Evolutionary conservation across 2,329 filamentous ascomycete species (phyloP).

Genomic region (Shiraia sp.): DNA sequence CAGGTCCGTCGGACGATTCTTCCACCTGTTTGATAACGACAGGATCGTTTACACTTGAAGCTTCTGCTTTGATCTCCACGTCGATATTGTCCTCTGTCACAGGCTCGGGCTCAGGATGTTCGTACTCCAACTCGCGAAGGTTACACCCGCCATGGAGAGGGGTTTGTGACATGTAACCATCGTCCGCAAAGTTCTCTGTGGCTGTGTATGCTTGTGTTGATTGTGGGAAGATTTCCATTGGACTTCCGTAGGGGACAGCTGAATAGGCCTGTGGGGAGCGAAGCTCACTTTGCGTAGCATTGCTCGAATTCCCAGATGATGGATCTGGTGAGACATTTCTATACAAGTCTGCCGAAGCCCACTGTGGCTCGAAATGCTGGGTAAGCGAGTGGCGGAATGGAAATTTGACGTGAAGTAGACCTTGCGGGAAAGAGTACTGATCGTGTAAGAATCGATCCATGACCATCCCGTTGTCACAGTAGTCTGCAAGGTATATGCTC

Average conservation of each 20-base stretch:
- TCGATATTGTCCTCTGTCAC: constrained; percentile 29
- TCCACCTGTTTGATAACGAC: constrained; percentile 19
- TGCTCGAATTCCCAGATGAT: constrained; percentile 37
- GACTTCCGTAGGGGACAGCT: constrained; percentile 20
- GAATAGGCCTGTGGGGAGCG: constrained; percentile 28
- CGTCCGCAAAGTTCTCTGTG: constrained; percentile 18
- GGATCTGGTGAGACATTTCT: constrained; percentile 41
- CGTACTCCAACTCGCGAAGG: constrained; percentile 39
- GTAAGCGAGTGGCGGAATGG: constrained; percentile 19
- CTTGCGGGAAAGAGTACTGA: constrained; percentile 26
- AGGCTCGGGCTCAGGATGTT: constrained; percentile 29
- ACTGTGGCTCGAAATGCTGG: constrained; percentile 24
- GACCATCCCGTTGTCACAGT: constrained; percentile 22
- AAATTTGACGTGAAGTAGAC: constrained; percentile 35
- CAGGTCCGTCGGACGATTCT: constrained; percentile 9
- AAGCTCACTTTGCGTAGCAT: constrained; percentile 35
- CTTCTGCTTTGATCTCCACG: constrained; percentile 27
- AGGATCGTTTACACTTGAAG: constrained; percentile 20
- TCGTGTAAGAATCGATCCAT: constrained; percentile 44
- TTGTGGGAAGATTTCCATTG: constrained; percentile 18
- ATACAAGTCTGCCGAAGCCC: constrained; percentile 20
- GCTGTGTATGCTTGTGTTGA: constrained; percentile 20
- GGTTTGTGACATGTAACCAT: constrained; percentile 13
- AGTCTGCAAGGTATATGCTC: constrained; percentile 18
- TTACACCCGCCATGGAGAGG: constrained; percentile 16